phyloP scores from a whole-genome alignment of 192 early-diverging fungal genomes.

The Umbelopsis sp. region DNA sequence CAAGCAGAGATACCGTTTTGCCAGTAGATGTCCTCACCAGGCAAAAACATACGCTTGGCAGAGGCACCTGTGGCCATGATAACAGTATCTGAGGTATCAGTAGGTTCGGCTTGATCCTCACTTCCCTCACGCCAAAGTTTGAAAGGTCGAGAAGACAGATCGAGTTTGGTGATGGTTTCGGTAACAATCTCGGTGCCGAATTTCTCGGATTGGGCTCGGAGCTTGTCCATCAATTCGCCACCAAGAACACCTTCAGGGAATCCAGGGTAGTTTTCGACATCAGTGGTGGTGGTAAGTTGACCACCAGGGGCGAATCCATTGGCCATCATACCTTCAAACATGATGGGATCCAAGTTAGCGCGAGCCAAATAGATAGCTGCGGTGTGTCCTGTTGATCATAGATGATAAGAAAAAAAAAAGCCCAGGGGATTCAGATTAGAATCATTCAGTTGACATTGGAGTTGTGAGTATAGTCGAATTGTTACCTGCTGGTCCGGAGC shows the following conservation, averaged over 20 bases:
- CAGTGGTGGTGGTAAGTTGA: constrained; percentile 92
- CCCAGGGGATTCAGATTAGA: no score
- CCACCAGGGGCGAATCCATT: constrained; percentile 71
- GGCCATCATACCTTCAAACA: constrained; percentile 98
- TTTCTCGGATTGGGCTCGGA: constrained; percentile 82
- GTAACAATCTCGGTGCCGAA: constrained; percentile 89
- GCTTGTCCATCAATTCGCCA: constrained; percentile 82
- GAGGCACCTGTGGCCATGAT: constrained; percentile 98
- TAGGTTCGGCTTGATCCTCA: constrained; percentile 71
- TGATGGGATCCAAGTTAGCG: constrained; percentile 89
- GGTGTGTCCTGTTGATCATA: constrained; percentile 69
- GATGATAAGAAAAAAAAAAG: not conserved
- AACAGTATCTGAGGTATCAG: constrained; percentile 79
- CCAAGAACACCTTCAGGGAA: constrained; percentile 93
- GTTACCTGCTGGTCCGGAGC: constrained; percentile 89
- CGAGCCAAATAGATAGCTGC: constrained; percentile 96
- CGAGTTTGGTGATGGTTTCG: constrained; percentile 90
- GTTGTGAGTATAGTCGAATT: not conserved
- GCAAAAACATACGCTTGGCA: constrained; percentile 89
- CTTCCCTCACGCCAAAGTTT: constrained; percentile 84
- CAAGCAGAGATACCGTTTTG: constrained; percentile 99
- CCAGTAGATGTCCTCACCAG: constrained; percentile 94
- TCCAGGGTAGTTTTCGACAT: constrained; percentile 96
- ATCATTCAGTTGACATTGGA: not conserved
- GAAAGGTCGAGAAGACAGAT: constrained; percentile 80